Evolutionary conservation across 306 rosid genomes (phyloP).

Genomic region (Cicer arietinum): DNA sequence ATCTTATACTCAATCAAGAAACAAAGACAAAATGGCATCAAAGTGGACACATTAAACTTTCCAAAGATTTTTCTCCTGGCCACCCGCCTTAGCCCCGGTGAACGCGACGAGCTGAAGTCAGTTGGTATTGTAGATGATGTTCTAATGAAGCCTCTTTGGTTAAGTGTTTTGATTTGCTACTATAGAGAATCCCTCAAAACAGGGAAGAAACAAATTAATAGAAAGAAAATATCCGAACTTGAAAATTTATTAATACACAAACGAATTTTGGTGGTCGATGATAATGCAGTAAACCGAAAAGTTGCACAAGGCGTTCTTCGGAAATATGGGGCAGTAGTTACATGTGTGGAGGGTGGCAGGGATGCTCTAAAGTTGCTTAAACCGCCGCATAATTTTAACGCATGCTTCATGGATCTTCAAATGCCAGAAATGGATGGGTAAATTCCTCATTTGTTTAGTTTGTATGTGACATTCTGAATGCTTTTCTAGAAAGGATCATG

Average conservation of each 20-base stretch:
- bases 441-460: constrained; percentile 31
- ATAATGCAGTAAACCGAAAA: constrained; percentile 82
- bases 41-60: constrained; percentile 45
- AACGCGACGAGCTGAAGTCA: constrained; percentile 61
- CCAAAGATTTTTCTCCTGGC: constrained; percentile 82
- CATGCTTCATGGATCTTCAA: constrained; percentile 99
- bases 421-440: constrained; percentile 99
- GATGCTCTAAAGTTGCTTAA: constrained; percentile 69
- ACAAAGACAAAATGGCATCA: constrained; percentile 47
- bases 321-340: constrained; percentile 82
- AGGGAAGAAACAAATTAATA: constrained; percentile 55
- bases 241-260: constrained; percentile 63
- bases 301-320: constrained; percentile 89
- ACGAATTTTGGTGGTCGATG: constrained; percentile 89
- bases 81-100: constrained; percentile 47
- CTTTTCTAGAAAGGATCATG: constrained; percentile 28
- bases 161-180: constrained; percentile 58
- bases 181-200: constrained; percentile 74
- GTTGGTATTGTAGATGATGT: constrained; percentile 63
- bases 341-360: constrained; percentile 78
- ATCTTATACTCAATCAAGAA: constrained; percentile 46
- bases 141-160: constrained; percentile 77
- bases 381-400: constrained; percentile 82
- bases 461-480: constrained; percentile 15
- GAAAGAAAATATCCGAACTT: constrained; percentile 60